These are phyloP conservation scores for Lactifluus volemus DNA, from an alignment of 768 basidiomycete species.

Conservation along the genomic window DNA sequence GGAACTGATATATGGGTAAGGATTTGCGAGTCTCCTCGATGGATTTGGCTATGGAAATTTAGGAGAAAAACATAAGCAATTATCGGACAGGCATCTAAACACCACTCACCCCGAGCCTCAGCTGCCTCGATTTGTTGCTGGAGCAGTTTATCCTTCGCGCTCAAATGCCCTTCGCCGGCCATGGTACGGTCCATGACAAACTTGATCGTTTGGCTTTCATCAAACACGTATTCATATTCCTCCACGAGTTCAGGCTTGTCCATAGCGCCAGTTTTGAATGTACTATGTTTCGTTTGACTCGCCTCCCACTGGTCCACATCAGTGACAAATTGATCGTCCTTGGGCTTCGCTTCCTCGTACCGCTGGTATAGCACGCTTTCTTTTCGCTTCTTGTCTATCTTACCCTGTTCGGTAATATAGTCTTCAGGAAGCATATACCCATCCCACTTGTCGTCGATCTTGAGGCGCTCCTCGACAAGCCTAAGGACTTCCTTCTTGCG, in stretches of 20 bases:
- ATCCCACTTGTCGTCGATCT: slow-evolving; percentile 92
- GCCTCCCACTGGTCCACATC: slow-evolving; percentile 98
- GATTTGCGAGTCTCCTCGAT: slow-evolving; percentile 94
- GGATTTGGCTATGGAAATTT: slow-evolving; percentile 49
- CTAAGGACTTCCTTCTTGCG: slow-evolving; percentile 86
- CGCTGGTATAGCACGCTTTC: slow-evolving; percentile 87
- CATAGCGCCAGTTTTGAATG: slow-evolving; percentile 85
- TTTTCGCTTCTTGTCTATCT: slow-evolving; percentile 95
- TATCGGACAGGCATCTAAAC: background rate
- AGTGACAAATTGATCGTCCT: slow-evolving; percentile 91
- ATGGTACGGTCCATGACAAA: slow-evolving; percentile 81
- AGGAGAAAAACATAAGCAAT: background rate
- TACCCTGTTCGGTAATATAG: slow-evolving; percentile 96
- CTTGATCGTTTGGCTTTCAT: slow-evolving; percentile 93
- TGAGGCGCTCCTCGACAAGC: slow-evolving; percentile 88
- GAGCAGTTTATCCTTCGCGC: slow-evolving; percentile 75
- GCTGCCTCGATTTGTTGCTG: slow-evolving; percentile 87
- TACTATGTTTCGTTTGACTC: slow-evolving; percentile 80
- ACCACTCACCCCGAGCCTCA: slow-evolving; percentile 68
- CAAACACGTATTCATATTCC: slow-evolving; percentile 95
- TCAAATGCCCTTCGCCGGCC: slow-evolving; percentile 60
- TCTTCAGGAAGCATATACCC: slow-evolving; percentile 97
- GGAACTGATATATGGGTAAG: slow-evolving; percentile 84
- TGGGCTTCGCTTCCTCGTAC: slow-evolving; percentile 87
- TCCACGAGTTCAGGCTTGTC: slow-evolving; percentile 79